A percentile compares a stretch with the other conserved stretches of the same genome.
Evolutionary conservation across 805 yeast genomes (phyloP).

Genomic region (Cephaloascus albidus): DNA sequence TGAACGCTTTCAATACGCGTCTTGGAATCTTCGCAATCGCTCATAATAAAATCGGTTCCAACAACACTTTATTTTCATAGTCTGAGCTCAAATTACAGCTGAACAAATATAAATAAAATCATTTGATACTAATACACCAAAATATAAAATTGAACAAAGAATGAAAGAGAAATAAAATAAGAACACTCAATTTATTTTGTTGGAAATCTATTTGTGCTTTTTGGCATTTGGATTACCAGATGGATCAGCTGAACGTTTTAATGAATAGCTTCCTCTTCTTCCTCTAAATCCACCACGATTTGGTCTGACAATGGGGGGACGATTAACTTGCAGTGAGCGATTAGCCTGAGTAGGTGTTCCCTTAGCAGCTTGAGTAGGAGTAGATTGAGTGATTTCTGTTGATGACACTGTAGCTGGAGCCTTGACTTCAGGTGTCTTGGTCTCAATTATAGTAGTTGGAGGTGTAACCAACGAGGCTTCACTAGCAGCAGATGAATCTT

Average conservation of each 20-base stretch:
- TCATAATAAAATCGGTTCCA: too few relatives aligned
- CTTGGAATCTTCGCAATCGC: too few relatives aligned
- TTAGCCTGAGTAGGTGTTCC: not conserved
- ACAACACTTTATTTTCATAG: too few relatives aligned
- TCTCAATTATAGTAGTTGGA: not conserved
- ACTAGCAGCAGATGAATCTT: not conserved
- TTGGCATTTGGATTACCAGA: not conserved
- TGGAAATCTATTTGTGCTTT: not conserved
- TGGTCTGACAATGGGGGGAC: not conserved
- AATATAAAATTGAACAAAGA: too few relatives aligned
- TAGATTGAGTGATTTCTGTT: not conserved
- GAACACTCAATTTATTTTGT: too few relatives aligned
- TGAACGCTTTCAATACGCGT: too few relatives aligned
- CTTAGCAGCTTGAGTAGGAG: not conserved
- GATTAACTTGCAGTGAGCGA: not conserved
- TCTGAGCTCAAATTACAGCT: too few relatives aligned
- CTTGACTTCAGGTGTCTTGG: not conserved
- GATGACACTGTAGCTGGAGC: not conserved
- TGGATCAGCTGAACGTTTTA: not conserved
- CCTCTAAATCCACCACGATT: not conserved
- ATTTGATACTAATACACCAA: too few relatives aligned
- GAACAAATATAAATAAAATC: too few relatives aligned
- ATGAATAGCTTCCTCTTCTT: not conserved
- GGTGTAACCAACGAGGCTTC: not conserved
- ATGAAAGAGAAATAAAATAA: too few relatives aligned